phyloP scores from a whole-genome alignment of 257 asterid species.

The Fraxinus pennsylvanica region DNA sequence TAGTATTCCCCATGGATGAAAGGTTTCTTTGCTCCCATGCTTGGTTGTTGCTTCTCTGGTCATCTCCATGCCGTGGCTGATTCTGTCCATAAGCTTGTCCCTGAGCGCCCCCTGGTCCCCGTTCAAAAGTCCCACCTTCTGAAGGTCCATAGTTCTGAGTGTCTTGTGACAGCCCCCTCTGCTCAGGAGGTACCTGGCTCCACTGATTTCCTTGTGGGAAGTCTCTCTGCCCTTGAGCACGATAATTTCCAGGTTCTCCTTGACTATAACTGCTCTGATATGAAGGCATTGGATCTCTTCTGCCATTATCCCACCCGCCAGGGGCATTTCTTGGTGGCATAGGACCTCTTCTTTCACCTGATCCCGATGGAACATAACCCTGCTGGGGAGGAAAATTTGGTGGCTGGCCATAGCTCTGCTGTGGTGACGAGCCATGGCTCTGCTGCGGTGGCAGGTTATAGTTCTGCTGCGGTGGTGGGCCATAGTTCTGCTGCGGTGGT shows the following conservation, averaged over 20 bases:
- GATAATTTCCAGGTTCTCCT: constrained; percentile 16
- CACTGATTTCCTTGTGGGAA: constrained; percentile 24
- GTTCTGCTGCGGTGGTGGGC: constrained; percentile 29
- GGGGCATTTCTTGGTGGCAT: constrained; percentile 29
- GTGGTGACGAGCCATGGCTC: constrained; percentile 33
- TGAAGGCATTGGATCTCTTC: constrained; percentile 26
- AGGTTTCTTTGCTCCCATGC: constrained; percentile 27
- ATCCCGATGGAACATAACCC: constrained; percentile 31
- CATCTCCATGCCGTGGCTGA: constrained; percentile 26
- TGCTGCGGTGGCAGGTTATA: constrained; percentile 32
- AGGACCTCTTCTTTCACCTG: constrained; percentile 36
- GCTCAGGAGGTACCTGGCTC: constrained; percentile 24
- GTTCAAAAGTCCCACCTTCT: constrained; percentile 37
- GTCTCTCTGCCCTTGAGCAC: neutral
- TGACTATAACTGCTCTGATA: constrained; percentile 22
- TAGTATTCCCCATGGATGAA: constrained; percentile 24
- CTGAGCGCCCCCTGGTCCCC: constrained; percentile 15
- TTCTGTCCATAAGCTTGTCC: constrained; percentile 27
- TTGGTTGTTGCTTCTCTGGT: constrained; percentile 18
- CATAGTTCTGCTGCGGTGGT: constrained; percentile 32
- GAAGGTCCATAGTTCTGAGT: constrained; percentile 31
- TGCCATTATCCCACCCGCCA: constrained; percentile 29
- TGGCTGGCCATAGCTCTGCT: constrained; percentile 40
- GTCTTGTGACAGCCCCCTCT: constrained; percentile 37
- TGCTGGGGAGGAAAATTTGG: constrained; percentile 30